Evolutionary conservation across 495 filamentous ascomycete species (phyloP).

Genomic region (Annulohypoxylon moriforme): DNA sequence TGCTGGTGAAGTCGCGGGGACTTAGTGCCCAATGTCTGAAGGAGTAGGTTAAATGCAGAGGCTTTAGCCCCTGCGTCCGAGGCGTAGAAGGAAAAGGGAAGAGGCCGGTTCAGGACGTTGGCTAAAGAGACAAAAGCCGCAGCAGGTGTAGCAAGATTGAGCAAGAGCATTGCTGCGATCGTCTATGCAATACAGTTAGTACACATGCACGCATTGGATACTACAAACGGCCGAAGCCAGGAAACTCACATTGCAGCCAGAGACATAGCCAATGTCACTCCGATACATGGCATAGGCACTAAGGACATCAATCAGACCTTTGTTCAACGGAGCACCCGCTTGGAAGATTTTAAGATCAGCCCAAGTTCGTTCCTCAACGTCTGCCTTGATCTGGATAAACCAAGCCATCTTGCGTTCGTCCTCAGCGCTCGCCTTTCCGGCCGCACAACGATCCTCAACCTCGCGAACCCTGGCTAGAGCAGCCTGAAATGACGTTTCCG

Average conservation of each 20-base stretch:
- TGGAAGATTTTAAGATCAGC: conserved; percentile 88
- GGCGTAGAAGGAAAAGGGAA: conserved; percentile 88
- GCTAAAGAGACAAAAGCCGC: conserved; percentile 85
- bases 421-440: conserved; percentile 54
- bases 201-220: conserved; percentile 1
- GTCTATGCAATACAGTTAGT: conserved; percentile 61
- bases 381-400: conserved; percentile 75
- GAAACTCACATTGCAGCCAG: conserved; percentile 79
- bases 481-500: conserved; percentile 78
- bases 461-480: conserved; percentile 81
- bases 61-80: conserved; percentile 77
- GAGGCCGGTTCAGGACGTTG: conserved; percentile 87
- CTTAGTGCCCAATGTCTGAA: conserved; percentile 78
- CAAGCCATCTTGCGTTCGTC: conserved; percentile 62
- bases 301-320: conserved; percentile 80
- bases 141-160: conserved; percentile 78
- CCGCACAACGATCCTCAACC: conserved; percentile 63
- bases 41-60: conserved; percentile 76
- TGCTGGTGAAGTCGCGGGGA: conserved; percentile 76
- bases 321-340: conserved; percentile 77
- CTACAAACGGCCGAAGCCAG: not conserved
- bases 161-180: conserved; percentile 85
- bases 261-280: conserved; percentile 89
- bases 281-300: conserved; percentile 94
- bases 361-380: conserved; percentile 75